phyloP scores from a whole-genome alignment of 352 stramenopile species.

The Pilasporangium apinafurcum region DNA sequence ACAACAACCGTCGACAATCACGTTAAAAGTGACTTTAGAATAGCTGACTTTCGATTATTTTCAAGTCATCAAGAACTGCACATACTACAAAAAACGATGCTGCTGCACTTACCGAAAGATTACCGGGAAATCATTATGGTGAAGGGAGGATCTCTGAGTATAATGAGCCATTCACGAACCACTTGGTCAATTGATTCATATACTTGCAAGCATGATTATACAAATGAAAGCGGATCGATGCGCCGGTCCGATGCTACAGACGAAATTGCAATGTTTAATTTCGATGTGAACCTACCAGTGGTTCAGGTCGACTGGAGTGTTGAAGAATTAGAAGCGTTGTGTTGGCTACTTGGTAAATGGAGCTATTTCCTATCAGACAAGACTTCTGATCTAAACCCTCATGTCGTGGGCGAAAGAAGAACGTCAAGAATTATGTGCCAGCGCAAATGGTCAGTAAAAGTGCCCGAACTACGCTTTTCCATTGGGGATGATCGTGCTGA shows the following conservation, averaged over 20 bases:
- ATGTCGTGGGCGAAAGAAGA: conserved; percentile 14
- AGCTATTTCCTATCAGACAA: conserved; percentile 61
- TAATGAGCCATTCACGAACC: conserved; percentile 42
- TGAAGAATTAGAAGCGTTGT: conserved; percentile 52
- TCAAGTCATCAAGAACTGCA: conserved; percentile 20
- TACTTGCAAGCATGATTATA: conserved; percentile 26
- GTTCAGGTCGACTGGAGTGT: conserved; percentile 45
- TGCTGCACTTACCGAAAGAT: conserved; percentile 7
- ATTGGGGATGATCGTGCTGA: conserved; percentile 17
- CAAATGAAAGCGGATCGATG: not conserved
- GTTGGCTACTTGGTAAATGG: conserved; percentile 74
- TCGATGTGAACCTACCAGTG: conserved; percentile 36
- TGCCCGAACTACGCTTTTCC: conserved; percentile 21
- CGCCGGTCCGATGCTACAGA: conserved; percentile 2
- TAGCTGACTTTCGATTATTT: conserved; percentile 23
- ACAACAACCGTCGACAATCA: conserved; percentile 26
- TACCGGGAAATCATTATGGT: conserved; percentile 42
- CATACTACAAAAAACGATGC: conserved; percentile 20
- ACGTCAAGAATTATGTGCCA: conserved; percentile 22
- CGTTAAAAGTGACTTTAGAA: conserved; percentile 26
- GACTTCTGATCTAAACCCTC: conserved; percentile 15
- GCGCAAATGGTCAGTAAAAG: conserved; percentile 17
- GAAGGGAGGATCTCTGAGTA: conserved; percentile 20
- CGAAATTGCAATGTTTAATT: conserved; percentile 68
- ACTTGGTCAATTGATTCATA: conserved; percentile 41